These are phyloP conservation scores for Lachnellula arida DNA, from an alignment of 2,329 filamentous ascomycete genomes.

Conservation along the genomic window DNA sequence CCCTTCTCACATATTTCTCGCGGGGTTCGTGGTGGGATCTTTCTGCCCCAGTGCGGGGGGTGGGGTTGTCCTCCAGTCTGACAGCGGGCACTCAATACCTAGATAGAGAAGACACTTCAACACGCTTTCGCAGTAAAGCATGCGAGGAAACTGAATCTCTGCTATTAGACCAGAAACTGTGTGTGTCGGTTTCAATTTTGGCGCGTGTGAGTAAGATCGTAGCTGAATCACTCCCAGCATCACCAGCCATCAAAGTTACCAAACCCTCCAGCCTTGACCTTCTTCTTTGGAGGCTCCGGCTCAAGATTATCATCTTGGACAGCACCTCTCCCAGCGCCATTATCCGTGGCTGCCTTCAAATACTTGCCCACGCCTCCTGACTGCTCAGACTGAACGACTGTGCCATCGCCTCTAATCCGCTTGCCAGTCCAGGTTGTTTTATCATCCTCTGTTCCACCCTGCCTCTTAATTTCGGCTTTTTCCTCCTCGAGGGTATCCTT, in stretches of 20 bases:
- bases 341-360: constrained; percentile 55
- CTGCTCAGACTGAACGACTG: constrained; percentile 42
- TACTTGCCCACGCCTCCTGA: constrained; percentile 70
- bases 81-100: neutral
- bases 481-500: constrained; percentile 53
- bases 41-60: neutral
- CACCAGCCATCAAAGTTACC: constrained; percentile 95
- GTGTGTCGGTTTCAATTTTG: neutral
- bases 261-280: constrained; percentile 74
- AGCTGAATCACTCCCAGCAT: constrained; percentile 13
- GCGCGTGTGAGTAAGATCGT: neutral
- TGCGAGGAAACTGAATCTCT: neutral
- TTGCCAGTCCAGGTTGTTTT: constrained; percentile 96
- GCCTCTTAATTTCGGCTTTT: constrained; percentile 56
- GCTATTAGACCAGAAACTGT: neutral
- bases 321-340: constrained; percentile 37
- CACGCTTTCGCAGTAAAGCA: neutral
- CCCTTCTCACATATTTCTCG: neutral
- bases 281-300: constrained; percentile 74
- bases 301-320: constrained; percentile 59
- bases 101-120: too few relatives aligned
- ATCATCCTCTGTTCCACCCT: constrained; percentile 79
- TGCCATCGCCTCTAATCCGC: constrained; percentile 66
- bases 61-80: neutral
- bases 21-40: neutral